A percentile compares a stretch with the other conserved stretches of the same genome.
phyloP scores from a whole-genome alignment of 352 stramenopile species.

The Pythium plurisporium region DNA sequence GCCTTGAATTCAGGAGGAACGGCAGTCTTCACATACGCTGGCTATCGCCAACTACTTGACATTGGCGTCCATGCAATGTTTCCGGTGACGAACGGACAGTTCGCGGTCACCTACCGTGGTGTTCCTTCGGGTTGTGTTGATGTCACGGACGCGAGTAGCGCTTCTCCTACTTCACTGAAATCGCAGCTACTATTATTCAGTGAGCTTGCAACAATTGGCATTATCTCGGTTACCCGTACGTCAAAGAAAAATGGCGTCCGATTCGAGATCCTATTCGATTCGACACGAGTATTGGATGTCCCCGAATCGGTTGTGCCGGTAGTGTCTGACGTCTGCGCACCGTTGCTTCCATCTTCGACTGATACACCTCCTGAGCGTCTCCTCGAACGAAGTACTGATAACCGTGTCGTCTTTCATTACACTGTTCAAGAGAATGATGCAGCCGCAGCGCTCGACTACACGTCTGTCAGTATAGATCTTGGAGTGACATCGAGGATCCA shows the following conservation, averaged over 20 bases:
- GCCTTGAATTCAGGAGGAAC: conserved; percentile 43
- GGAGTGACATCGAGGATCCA: conserved; percentile 22
- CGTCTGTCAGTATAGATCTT: conserved; percentile 26
- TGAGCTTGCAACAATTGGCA: conserved; percentile 38
- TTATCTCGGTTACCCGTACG: conserved; percentile 40
- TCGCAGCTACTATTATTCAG: conserved; percentile 40
- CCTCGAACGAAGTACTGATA: conserved; percentile 34
- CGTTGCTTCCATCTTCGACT: conserved; percentile 34
- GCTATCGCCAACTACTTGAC: conserved; percentile 63
- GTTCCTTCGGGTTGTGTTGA: conserved; percentile 46
- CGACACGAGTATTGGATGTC: conserved; percentile 34
- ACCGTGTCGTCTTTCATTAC: conserved; percentile 59
- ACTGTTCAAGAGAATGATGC: conserved; percentile 30
- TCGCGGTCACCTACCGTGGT: conserved; percentile 42
- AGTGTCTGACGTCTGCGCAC: conserved; percentile 49
- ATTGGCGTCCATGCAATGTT: conserved; percentile 51
- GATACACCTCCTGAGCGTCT: conserved; percentile 34
- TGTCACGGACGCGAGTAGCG: conserved; percentile 42
- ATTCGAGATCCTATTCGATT: conserved; percentile 57
- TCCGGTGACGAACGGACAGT: conserved; percentile 57
- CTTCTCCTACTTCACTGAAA: conserved; percentile 34
- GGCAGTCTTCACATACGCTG: conserved; percentile 43
- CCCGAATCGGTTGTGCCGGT: conserved; percentile 34
- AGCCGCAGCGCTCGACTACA: conserved; percentile 26
- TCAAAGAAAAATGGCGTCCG: conserved; percentile 53